Conservation (phyloP, 257 asterid species). For the Primulina huaijiensis region DNA sequence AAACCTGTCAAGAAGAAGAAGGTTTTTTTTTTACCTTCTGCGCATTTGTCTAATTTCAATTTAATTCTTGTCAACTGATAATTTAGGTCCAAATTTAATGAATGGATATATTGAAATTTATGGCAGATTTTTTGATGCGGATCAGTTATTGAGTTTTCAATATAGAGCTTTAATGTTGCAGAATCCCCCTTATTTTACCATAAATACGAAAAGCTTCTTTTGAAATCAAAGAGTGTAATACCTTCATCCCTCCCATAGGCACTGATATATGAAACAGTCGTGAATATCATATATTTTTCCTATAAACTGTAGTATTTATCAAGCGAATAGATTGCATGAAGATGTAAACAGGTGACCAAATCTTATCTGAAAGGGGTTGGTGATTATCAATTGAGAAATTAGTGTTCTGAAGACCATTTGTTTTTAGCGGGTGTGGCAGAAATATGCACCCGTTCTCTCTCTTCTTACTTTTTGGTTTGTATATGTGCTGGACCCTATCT, state of each 20-base stretch:
- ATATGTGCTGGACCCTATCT: background rate
- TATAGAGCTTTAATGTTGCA: background rate
- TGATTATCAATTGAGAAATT: background rate
- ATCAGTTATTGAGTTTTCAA: background rate
- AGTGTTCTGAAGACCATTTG: background rate
- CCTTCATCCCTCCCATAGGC: background rate
- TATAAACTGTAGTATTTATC: background rate
- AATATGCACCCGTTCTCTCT: too few species aligned
- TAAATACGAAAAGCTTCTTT: background rate
- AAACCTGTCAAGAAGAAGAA: conserved; percentile 95
- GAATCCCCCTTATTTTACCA: background rate
- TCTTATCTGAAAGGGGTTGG: background rate
- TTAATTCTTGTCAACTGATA: background rate
- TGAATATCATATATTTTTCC: background rate
- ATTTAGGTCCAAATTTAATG: too few species aligned
- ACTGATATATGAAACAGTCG: background rate
- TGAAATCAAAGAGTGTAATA: background rate
- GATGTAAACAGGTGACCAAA: background rate
- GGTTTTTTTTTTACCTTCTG: conserved; percentile 35
- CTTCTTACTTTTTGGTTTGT: background rate
- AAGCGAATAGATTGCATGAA: background rate
- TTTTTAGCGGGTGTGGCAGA: background rate
- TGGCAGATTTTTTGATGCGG: background rate
- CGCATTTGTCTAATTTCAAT: background rate
- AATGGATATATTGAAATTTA: too few species aligned